These are phyloP conservation scores for Cadophora luteo-olivacea DNA, from an alignment of 2,329 filamentous ascomycete genomes.

Conservation along the genomic window DNA sequence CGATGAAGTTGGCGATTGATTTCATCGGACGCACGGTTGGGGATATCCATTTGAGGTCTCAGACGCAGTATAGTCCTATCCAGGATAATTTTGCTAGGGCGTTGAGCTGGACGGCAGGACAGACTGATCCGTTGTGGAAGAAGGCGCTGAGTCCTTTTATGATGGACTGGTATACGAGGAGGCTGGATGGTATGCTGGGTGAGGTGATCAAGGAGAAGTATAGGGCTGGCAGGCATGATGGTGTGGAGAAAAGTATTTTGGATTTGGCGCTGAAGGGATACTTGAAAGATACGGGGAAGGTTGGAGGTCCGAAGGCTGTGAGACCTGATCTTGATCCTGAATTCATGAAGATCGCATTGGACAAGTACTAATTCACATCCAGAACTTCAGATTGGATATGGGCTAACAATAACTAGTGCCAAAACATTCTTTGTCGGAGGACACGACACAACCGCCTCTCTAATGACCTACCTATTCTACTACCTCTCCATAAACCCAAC, in stretches of 20 bases:
- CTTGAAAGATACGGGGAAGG: slow-evolving; percentile 26
- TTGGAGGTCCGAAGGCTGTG: slow-evolving; percentile 2
- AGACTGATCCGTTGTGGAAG: slow-evolving; percentile 25
- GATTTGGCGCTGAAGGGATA: slow-evolving; percentile 34
- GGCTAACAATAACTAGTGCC: slow-evolving; percentile 19
- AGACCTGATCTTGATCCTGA: slow-evolving; percentile 24
- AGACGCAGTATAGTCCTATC: slow-evolving; percentile 27
- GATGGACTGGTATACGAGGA: slow-evolving; percentile 27
- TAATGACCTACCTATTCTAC: slow-evolving; percentile 30
- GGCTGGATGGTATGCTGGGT: slow-evolving; percentile 26
- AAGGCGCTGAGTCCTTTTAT: slow-evolving; percentile 24
- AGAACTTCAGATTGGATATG: not conserved
- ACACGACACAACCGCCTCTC: slow-evolving; percentile 32
- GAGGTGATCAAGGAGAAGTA: slow-evolving; percentile 30
- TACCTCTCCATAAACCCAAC: slow-evolving; percentile 29
- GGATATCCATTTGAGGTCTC: slow-evolving; percentile 28
- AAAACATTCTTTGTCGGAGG: slow-evolving; percentile 33
- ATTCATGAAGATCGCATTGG: slow-evolving; percentile 32
- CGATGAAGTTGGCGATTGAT: slow-evolving; percentile 31
- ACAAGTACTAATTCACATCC: slow-evolving; percentile 23
- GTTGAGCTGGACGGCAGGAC: slow-evolving; percentile 24
- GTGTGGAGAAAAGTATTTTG: slow-evolving; percentile 30
- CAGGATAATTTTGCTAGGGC: slow-evolving; percentile 22
- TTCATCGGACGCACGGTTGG: slow-evolving; percentile 30
- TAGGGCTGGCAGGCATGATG: slow-evolving; percentile 21